Percentiles rank a stretch among this genome's conserved stretches.
Evolutionary conservation across 148 eudicot species (phyloP).

Genomic region (Camellia sinensis): DNA sequence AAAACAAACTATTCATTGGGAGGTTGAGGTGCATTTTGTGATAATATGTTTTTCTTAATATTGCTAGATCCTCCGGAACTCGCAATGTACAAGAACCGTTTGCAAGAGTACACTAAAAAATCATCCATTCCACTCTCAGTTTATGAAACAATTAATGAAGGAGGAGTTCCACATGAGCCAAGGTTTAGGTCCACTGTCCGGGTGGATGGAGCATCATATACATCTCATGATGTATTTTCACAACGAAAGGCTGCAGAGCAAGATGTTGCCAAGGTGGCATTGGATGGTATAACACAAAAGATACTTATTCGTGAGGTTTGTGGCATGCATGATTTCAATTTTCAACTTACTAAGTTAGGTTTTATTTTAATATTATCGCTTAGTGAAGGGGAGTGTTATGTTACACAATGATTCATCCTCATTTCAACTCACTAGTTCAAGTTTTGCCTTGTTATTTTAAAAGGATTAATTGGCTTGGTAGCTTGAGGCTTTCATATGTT

Average conservation of each 20-base stretch:
- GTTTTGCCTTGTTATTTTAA: no score
- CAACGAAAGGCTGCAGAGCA: constrained; percentile 53
- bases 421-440: no score
- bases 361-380: background rate
- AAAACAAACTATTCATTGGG: background rate
- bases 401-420: background rate
- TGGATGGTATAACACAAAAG: constrained; percentile 29
- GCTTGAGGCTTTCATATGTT: no score
- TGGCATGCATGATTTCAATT: background rate
- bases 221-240: constrained; percentile 23
- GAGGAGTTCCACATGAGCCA: constrained; percentile 23
- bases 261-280: constrained; percentile 56
- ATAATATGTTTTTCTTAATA: background rate
- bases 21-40: background rate
- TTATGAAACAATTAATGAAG: constrained; percentile 41
- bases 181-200: constrained; percentile 44
- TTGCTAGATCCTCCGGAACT: constrained; percentile 24
- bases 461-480: no score
- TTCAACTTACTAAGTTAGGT: background rate
- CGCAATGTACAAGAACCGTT: constrained; percentile 32
- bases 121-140: constrained; percentile 34
- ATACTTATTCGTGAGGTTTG: constrained; percentile 39
- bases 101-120: constrained; percentile 36
- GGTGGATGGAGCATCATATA: constrained; percentile 48
- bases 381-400: background rate